Percentiles rank a stretch among this genome's conserved stretches.
These are phyloP conservation scores for Eurotiales sp. DNA, from an alignment of 2,329 filamentous ascomycete species.

Conservation along the genomic window DNA sequence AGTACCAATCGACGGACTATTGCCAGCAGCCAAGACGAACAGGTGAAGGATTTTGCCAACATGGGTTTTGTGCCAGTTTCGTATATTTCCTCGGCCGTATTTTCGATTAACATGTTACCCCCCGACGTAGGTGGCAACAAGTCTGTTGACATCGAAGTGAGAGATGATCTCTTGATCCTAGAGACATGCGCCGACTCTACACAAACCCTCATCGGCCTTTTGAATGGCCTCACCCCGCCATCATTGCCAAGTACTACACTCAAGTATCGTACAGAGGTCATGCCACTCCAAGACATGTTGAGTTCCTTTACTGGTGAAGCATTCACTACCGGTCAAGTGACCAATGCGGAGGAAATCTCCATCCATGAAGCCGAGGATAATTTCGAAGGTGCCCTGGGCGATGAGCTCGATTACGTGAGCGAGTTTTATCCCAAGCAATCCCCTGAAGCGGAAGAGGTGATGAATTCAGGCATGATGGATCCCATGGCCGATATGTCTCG, in stretches of 20 bases:
- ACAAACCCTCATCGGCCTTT: slow-evolving; percentile 76
- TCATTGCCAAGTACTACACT: slow-evolving; percentile 74
- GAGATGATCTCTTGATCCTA: slow-evolving; percentile 80
- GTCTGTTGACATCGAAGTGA: slow-evolving; percentile 73
- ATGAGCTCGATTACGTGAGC: slow-evolving; percentile 51
- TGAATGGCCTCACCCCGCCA: slow-evolving; percentile 78
- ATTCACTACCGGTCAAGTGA: slow-evolving; percentile 48
- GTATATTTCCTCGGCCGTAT: slow-evolving; percentile 77
- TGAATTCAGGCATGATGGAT: slow-evolving; percentile 40
- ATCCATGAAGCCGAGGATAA: slow-evolving; percentile 44
- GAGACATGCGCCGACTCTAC: slow-evolving; percentile 97
- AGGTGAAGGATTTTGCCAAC: slow-evolving; percentile 50
- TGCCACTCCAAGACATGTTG: slow-evolving; percentile 83
- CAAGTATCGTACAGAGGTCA: slow-evolving; percentile 82
- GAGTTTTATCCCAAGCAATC: slow-evolving; percentile 52
- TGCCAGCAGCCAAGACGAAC: slow-evolving; percentile 34
- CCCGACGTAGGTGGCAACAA: slow-evolving; percentile 58
- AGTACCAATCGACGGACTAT: slow-evolving; percentile 27
- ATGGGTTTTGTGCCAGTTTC: slow-evolving; percentile 82
- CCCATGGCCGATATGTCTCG: slow-evolving; percentile 35
- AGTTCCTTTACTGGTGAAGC: slow-evolving; percentile 87
- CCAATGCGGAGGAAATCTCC: slow-evolving; percentile 28
- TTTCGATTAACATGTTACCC: slow-evolving; percentile 58
- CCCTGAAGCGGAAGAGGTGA: slow-evolving; percentile 38
- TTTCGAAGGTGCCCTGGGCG: slow-evolving; percentile 35